Evolutionary conservation across 768 basidiomycete species (phyloP).

Genomic region (Rhizopogon vulgaris): DNA sequence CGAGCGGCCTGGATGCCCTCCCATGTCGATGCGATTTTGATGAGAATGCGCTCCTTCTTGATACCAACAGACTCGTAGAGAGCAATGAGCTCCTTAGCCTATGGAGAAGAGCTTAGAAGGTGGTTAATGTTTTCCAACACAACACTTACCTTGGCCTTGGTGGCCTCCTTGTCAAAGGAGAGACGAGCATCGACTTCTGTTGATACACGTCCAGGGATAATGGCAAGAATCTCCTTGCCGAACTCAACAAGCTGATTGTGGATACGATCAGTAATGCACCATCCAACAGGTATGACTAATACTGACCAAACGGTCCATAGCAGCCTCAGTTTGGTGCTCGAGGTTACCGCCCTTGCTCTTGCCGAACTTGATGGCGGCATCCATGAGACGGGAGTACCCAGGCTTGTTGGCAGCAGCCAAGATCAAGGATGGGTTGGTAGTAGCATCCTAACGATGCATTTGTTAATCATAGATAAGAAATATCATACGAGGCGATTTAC

Average conservation of each 20-base stretch:
- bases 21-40: conserved; percentile 99
- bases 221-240: conserved; percentile 88
- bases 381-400: conserved; percentile 76
- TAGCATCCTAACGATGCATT: conserved; percentile 67
- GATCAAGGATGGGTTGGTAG: conserved; percentile 95
- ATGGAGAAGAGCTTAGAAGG: neutral
- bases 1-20: conserved; percentile 99
- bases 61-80: conserved; percentile 95
- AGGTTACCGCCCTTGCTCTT: conserved; percentile 77
- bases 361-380: conserved; percentile 64
- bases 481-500: conserved; percentile 28
- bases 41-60: conserved; percentile 88
- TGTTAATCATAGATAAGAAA: conserved; percentile 1
- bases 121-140: neutral
- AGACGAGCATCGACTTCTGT: conserved; percentile 98
- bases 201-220: conserved; percentile 98
- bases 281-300: neutral
- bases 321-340: conserved; percentile 70
- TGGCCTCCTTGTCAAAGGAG: conserved; percentile 91
- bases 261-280: neutral
- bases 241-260: conserved; percentile 84
- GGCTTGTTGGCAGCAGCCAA: conserved; percentile 89
- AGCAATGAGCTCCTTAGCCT: conserved; percentile 84
- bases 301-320: conserved; percentile 84
- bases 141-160: conserved; percentile 70